Percentiles rank a stretch among this genome's conserved stretches.
These are phyloP conservation scores for Kwoniella newhampshirensis DNA, from an alignment of 768 basidiomycete species.

Conservation along the genomic window DNA sequence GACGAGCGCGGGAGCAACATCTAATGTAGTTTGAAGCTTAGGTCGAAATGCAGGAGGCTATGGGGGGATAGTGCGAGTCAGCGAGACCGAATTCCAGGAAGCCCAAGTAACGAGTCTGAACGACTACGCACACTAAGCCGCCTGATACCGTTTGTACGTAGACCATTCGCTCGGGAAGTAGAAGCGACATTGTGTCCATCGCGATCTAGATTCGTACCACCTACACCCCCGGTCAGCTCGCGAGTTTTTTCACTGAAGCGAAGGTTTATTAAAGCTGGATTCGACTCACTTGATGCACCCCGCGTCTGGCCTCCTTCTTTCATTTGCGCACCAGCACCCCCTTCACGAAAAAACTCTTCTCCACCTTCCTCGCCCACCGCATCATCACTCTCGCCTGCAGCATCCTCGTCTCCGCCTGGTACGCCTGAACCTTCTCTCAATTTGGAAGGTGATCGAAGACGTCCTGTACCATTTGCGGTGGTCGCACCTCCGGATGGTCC, in stretches of 20 bases:
- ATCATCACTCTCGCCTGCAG: slow-evolving; percentile 40
- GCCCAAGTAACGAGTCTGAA: too few relatives aligned
- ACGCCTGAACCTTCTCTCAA: not conserved
- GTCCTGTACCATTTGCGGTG: not conserved
- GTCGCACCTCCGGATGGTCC: not conserved
- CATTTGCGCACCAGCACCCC: slow-evolving; percentile 4
- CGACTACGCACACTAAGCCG: slow-evolving; percentile 8
- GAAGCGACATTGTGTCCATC: slow-evolving; percentile 13
- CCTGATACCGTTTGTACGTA: not conserved
- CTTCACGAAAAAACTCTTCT: slow-evolving; percentile 16
- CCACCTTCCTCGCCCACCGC: slow-evolving; percentile 14
- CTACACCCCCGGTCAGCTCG: too few relatives aligned
- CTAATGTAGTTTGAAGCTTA: slow-evolving; percentile 36
- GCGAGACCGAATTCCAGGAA: not conserved
- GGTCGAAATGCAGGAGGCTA: slow-evolving; percentile 32
- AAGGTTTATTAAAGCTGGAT: too few relatives aligned
- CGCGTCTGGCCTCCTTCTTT: slow-evolving; percentile 7
- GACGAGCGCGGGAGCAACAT: slow-evolving; percentile 31
- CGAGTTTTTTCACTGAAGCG: too few relatives aligned
- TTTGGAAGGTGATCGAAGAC: slow-evolving; percentile 1
- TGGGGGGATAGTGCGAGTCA: not conserved
- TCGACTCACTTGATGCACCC: slow-evolving; percentile 11
- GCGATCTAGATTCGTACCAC: slow-evolving; percentile 5
- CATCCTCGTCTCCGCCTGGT: slow-evolving; percentile 40
- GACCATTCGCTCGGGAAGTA: slow-evolving; percentile 5